A percentile compares a stretch with the other conserved stretches of the same genome.
phyloP scores from a whole-genome alignment of 176 grass and related monocot species.

The Aegilops longissima region DNA sequence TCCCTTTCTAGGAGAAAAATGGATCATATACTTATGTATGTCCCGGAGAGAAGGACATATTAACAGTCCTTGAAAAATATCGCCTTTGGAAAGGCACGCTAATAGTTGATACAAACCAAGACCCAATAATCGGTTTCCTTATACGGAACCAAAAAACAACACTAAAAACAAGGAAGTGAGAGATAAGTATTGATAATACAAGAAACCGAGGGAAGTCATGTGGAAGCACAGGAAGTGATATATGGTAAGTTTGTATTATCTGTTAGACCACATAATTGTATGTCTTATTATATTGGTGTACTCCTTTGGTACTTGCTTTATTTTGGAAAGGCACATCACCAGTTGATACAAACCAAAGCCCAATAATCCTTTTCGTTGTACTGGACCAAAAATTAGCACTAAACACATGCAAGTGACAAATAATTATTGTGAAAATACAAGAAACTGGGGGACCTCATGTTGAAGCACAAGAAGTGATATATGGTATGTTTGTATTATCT shows the following conservation, averaged over 20 bases:
- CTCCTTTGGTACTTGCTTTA: not conserved
- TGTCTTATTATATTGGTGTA: not conserved
- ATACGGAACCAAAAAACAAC: constrained; percentile 24
- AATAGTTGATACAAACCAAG: constrained; percentile 33
- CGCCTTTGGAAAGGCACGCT: constrained; percentile 36
- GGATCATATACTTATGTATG: constrained; percentile 41
- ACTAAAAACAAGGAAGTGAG: not conserved
- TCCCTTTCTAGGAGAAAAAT: too few species aligned
- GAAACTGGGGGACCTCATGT: too few species aligned
- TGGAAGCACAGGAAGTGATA: not conserved
- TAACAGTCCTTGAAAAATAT: constrained; percentile 41
- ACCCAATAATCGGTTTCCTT: constrained; percentile 35
- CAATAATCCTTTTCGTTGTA: too few species aligned
- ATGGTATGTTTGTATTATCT: too few species aligned
- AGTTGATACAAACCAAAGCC: too few species aligned
- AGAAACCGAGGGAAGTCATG: not conserved
- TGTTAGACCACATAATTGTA: not conserved
- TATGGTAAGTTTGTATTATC: constrained; percentile 3
- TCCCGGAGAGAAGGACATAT: constrained; percentile 35
- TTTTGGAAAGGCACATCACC: too few species aligned
- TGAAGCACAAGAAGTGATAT: too few species aligned
- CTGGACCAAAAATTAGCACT: too few species aligned
- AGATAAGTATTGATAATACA: not conserved
- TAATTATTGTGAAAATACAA: too few species aligned
- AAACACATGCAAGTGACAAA: too few species aligned